Percentiles rank a stretch among this genome's conserved stretches.
Evolutionary conservation across 805 yeast genomes (phyloP).

Genomic region (Wickerhamiella galacta): DNA sequence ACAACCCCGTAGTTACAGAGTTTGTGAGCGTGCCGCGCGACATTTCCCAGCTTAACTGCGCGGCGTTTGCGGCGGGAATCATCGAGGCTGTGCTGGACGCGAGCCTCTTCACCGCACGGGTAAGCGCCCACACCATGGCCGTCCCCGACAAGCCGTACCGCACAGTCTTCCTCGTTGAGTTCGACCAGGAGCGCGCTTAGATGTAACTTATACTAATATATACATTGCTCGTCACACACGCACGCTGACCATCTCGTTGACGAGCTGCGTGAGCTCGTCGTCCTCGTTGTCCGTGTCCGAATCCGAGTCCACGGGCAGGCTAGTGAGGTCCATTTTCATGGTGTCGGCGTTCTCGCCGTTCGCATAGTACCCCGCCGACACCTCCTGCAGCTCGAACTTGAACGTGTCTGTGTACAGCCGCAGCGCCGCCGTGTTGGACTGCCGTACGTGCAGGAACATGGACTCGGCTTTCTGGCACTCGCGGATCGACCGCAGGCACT

Average conservation of each 20-base stretch:
- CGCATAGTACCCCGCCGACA: slow-evolving; percentile 82
- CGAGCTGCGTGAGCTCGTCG: neutral
- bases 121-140: slow-evolving; percentile 70
- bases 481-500: slow-evolving; percentile 58
- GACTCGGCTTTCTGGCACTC: slow-evolving; percentile 69
- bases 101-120: slow-evolving; percentile 54
- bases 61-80: slow-evolving; percentile 72
- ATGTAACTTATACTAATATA: too few relatives aligned
- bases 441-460: slow-evolving; percentile 85
- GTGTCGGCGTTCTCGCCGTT: slow-evolving; percentile 97
- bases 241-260: too few relatives aligned
- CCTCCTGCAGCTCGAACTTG: slow-evolving; percentile 60
- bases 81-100: slow-evolving; percentile 69
- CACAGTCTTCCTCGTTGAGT: slow-evolving; percentile 63
- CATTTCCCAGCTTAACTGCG: slow-evolving; percentile 58
- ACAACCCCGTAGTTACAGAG: slow-evolving; percentile 51
- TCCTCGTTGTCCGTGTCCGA: too few relatives aligned
- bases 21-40: slow-evolving; percentile 68
- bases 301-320: neutral
- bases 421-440: slow-evolving; percentile 84
- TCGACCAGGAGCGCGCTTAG: too few relatives aligned
- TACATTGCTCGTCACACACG: too few relatives aligned
- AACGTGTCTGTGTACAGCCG: slow-evolving; percentile 80
- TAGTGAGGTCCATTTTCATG: slow-evolving; percentile 43
- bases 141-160: slow-evolving; percentile 39